A percentile compares a stretch with the other conserved stretches of the same genome.
Conservation (phyloP, 495 filamentous ascomycete species). For the Neurospora terricola region DNA sequence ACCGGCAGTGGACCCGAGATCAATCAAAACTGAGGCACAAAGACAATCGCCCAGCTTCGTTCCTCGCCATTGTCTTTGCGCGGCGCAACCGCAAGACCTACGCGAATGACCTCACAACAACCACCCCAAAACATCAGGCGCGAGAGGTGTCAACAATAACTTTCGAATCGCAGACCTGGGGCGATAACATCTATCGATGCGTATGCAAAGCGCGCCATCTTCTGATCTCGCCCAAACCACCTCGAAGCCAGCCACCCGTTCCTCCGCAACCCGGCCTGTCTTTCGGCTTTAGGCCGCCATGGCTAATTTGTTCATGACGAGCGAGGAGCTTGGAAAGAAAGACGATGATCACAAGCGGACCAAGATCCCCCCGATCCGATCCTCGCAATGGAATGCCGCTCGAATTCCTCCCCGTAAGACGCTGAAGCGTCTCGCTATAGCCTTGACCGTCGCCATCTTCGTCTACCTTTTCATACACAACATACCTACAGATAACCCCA, state of each 20-base stretch:
- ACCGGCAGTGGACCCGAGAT: neutral
- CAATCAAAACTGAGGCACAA: neutral
- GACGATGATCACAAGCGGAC: slow-evolving; percentile 39
- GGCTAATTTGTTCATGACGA: slow-evolving; percentile 24
- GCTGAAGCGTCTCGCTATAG: slow-evolving; percentile 27
- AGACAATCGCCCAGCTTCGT: neutral
- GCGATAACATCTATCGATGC: neutral
- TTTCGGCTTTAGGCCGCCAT: neutral
- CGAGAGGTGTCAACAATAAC: neutral
- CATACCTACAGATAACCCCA: slow-evolving; percentile 27
- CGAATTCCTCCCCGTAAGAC: slow-evolving; percentile 26
- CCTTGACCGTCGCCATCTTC: slow-evolving; percentile 17
- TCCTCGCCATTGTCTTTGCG: neutral
- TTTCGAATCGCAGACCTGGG: neutral
- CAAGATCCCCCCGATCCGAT: slow-evolving; percentile 12
- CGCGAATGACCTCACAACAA: neutral
- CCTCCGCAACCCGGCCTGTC: neutral
- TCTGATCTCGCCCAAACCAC: neutral
- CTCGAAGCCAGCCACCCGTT: neutral
- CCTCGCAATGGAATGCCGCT: slow-evolving; percentile 23
- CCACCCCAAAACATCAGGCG: neutral
- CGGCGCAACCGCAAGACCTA: neutral
- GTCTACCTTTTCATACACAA: slow-evolving; percentile 36
- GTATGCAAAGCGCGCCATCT: neutral
- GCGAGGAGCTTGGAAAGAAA: slow-evolving; percentile 39